Base-by-base conservation (phyloP, 2,329 filamentous ascomycete genomes). In the Calonectria multiphialidica region DNA sequence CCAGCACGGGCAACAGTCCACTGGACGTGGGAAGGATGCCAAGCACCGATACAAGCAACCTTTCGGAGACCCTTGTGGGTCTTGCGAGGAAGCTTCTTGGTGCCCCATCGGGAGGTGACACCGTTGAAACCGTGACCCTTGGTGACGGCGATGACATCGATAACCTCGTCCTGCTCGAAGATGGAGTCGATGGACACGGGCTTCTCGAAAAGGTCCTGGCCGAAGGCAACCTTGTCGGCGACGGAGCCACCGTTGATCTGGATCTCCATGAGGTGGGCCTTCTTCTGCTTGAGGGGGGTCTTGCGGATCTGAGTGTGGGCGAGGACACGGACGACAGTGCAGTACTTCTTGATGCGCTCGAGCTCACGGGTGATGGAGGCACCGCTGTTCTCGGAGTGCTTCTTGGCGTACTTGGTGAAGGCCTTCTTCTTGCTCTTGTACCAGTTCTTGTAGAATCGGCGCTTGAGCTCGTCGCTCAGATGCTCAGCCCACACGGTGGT, bases 391-490 rank as follows among this genome's bases (percentile, higher is more conserved):
- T 98, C 96, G 78, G 96, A 95, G 93, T 98, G 95, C 93, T 98
- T 96, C 95, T 98, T 99, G 91, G 97, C 95, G 90, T 99, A 99
- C 92, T 98, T 98, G 92, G 97, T 99, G 92, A 99, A 99, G 77
- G 97, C 97, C 96, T 99, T 99, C 95, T 98, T 98, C 96, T 99
- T 99, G 92, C 93, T 95, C 94, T 98, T 98, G 94, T 99, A 99
- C 97, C 97, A 99, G 94, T 99, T 99, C 95, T 98, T 98, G 95
- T 99, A 99, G 95, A 99, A 99, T 86, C 97, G 95, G 85, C 97
- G 95, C 94, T 98, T 98, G 88, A 99, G 86, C 90, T 98, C 97
- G 88, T 99, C 97, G 89, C 94, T 95, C 88, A 99, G 89, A 88
- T 99, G 97, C 93, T 98, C 97, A 85, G 97, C 97, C 97, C 97